Evolutionary conservation across 345 rosid species (phyloP).

Genomic region (Populus ilicifolia): DNA sequence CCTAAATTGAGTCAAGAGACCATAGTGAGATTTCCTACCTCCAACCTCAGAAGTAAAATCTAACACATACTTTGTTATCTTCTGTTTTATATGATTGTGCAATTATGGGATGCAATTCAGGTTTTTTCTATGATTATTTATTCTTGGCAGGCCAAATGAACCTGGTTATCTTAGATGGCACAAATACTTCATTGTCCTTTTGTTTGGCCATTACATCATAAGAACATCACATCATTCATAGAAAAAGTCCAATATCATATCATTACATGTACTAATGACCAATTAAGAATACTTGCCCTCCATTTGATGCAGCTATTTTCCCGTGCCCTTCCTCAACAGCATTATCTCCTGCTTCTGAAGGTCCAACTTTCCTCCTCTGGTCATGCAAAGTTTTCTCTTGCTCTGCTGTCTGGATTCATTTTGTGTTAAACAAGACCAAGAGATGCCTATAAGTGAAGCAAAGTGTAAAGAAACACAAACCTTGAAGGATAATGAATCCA

Average conservation of each 20-base stretch:
- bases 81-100: background rate
- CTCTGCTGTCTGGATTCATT: slow-evolving; percentile 61
- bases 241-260: background rate
- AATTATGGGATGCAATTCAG: background rate
- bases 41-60: background rate
- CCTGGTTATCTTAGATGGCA: background rate
- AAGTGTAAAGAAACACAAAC: slow-evolving; percentile 8
- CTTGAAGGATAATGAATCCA: slow-evolving; percentile 51
- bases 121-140: background rate
- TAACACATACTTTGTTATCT: background rate
- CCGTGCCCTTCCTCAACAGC: slow-evolving; percentile 39
- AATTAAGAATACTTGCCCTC: slow-evolving; percentile 48
- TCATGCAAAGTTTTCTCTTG: slow-evolving; percentile 54
- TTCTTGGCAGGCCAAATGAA: background rate
- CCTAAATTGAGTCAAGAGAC: slow-evolving; percentile 34
- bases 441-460: background rate
- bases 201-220: background rate
- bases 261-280: background rate
- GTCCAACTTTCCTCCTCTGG: slow-evolving; percentile 38
- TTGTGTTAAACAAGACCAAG: slow-evolving; percentile 19
- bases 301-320: slow-evolving; percentile 46
- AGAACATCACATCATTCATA: background rate
- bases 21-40: background rate
- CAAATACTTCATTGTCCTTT: background rate
- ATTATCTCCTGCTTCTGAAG: slow-evolving; percentile 38